Percentiles rank a stretch among this genome's conserved stretches.
These are phyloP conservation scores for Hibiscus trionum DNA, from an alignment of 345 rosid species.

Conservation along the genomic window DNA sequence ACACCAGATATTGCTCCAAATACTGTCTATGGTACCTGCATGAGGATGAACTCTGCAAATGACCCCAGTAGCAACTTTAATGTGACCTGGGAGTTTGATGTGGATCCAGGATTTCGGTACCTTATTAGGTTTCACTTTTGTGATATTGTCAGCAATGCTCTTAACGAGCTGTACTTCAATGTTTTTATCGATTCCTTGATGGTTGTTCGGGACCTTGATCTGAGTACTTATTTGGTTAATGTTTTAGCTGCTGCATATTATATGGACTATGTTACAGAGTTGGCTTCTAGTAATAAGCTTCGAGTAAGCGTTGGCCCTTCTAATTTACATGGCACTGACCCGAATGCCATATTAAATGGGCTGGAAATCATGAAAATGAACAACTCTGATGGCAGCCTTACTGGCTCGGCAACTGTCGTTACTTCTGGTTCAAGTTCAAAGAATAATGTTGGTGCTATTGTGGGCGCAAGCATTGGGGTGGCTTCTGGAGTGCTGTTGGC, in stretches of 20 bases:
- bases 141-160: conserved; percentile 44
- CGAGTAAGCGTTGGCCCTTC: conserved; percentile 52
- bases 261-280: conserved; percentile 45
- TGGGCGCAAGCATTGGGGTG: conserved; percentile 36
- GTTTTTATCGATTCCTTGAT: conserved; percentile 50
- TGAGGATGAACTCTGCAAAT: conserved; percentile 40
- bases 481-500: conserved; percentile 30
- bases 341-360: conserved; percentile 61
- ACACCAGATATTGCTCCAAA: conserved; percentile 54
- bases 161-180: conserved; percentile 64
- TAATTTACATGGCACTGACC: conserved; percentile 15
- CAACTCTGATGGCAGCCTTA: conserved; percentile 45
- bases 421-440: conserved; percentile 25
- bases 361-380: conserved; percentile 75
- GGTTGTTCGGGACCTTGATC: conserved; percentile 42
- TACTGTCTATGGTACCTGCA: conserved; percentile 64
- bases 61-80: conserved; percentile 47
- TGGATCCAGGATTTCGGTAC: conserved; percentile 60
- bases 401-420: conserved; percentile 8
- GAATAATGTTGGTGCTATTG: conserved; percentile 33
- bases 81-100: conserved; percentile 67
- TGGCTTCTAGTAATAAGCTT: conserved; percentile 26
- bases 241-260: conserved; percentile 40
- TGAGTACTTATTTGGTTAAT: conserved; percentile 19
- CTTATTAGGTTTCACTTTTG: conserved; percentile 84